These are phyloP conservation scores for Rhodotorula diobovata DNA, from an alignment of 768 basidiomycete genomes.

Conservation along the genomic window DNA sequence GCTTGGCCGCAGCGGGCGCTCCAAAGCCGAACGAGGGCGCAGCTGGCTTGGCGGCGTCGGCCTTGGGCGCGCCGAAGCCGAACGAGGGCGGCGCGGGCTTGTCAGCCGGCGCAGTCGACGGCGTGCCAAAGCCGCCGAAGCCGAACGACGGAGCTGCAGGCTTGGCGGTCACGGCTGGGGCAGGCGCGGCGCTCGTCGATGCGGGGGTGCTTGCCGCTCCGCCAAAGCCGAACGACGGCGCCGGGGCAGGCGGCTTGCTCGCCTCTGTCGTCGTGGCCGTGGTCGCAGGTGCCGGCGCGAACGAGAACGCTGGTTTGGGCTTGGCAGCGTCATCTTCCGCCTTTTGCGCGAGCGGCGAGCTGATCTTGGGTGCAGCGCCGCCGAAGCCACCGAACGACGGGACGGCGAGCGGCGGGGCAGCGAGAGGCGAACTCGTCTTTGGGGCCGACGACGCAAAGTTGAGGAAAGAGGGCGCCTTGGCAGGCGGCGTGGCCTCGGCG, in stretches of 20 bases:
- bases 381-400: not conserved
- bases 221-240: not conserved
- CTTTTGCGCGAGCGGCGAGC: not conserved
- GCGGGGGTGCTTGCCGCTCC: no score
- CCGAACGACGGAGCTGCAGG: not conserved
- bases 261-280: not conserved
- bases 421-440: constrained; percentile 17
- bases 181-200: no score
- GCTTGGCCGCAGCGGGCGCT: not conserved
- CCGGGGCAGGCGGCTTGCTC: not conserved
- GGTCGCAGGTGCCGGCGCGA: not conserved
- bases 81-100: not conserved
- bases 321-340: not conserved
- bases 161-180: no score
- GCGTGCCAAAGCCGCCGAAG: no score
- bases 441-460: constrained; percentile 19
- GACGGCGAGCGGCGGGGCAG: not conserved
- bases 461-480: constrained; percentile 14
- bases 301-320: not conserved
- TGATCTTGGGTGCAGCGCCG: not conserved
- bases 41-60: not conserved
- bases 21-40: not conserved
- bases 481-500: no score
- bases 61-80: no score
- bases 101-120: not conserved